Evolutionary conservation across 129 eudicot species (phyloP), one percentile per base, ranked within the genome.

Genomic region (Solidago caesia): DNA sequence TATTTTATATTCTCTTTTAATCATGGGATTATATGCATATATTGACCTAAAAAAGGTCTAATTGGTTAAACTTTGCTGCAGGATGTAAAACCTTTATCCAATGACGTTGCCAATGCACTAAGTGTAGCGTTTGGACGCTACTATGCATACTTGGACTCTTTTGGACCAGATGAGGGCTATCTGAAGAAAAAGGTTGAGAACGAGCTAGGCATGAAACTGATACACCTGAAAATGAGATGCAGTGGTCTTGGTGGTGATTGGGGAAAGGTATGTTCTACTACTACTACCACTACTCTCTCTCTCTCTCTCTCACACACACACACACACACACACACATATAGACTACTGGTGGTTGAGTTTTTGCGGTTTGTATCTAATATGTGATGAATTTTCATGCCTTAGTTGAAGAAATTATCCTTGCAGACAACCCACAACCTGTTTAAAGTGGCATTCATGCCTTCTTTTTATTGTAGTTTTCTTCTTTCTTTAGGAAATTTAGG

Each of bases 171-270:
- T 64, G 99, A 94, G 77, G 68, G 51, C 5, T 94, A 87, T 81
- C 77, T 94, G 82, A 82, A 78, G 80, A 94, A 94, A 87, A 94
- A 94, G 74, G 96, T 94, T 63, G 99, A 94, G 80, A 83, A 80
- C 71, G 97, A 94, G 79, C 71, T 94, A 71, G 99, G 97, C 11
- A 78, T 85, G 45, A 85, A 81, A 81, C 83, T 91, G 91, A 94
- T 88, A 75, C 88, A 94, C 85, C 70, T 91, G 76, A 94, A 94
- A 78, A 87, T 94, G 97, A 82, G 99, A 72, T 91, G 97, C 86
- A 83, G 91, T 74, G 96, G 96, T 76, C 94, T 94, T 29, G 87
- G 80, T 72, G 79, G 94, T 21, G 94, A 88, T 73, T 94, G 99
- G 97, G 97, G 97, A 82, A 91, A 89, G 97, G 98, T 94, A 94